Percentiles rank a stretch among this genome's conserved stretches.
phyloP scores from a whole-genome alignment of 106 monocot genomes.

The Phalaenopsis aphrodite region DNA sequence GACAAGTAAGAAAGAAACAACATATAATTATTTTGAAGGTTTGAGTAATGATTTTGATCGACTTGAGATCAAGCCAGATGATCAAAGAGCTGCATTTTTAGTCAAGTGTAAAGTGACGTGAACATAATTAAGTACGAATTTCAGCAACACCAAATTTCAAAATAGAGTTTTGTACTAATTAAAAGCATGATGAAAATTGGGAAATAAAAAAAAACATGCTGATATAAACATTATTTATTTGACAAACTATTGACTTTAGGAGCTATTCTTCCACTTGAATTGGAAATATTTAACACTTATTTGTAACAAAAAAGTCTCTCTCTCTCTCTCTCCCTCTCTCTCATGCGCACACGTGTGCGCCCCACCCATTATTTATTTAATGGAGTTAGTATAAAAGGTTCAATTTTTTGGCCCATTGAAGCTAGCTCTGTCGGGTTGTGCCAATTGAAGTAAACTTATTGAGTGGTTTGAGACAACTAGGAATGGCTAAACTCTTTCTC shows the following conservation, averaged over 20 bases:
- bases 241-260: neutral
- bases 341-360: too few species aligned
- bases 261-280: neutral
- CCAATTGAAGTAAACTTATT: too few species aligned
- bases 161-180: neutral
- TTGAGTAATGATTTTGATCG: neutral
- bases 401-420: too few species aligned
- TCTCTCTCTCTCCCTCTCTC: too few species aligned
- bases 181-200: neutral
- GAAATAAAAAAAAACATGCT: too few species aligned
- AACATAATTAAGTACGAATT: neutral
- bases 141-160: neutral
- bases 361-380: too few species aligned
- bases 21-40: constrained; percentile 9
- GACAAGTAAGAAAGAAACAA: neutral
- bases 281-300: neutral
- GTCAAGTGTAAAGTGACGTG: neutral
- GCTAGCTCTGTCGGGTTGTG: too few species aligned
- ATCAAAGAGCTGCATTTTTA: neutral
- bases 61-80: neutral
- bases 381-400: too few species aligned
- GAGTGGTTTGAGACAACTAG: too few species aligned
- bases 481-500: too few species aligned
- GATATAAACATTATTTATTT: neutral
- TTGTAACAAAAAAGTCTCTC: too few species aligned